Percentiles rank a stretch among this genome's conserved stretches.
phyloP scores from a whole-genome alignment of 2,329 filamentous ascomycete genomes.

The Microdochium nivale region DNA sequence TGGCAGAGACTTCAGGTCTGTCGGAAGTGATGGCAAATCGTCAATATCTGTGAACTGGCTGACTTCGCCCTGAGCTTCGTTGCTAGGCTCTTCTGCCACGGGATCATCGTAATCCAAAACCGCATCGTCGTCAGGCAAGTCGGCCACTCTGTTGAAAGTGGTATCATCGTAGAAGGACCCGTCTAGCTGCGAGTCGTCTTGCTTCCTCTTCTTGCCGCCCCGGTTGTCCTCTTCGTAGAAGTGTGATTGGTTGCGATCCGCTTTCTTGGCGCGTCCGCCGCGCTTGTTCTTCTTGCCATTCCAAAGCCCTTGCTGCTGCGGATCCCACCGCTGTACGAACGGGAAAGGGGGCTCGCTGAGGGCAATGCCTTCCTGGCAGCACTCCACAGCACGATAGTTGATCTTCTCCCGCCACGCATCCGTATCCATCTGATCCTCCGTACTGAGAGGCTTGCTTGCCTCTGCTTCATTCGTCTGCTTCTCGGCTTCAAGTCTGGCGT shows the following conservation, averaged over 20 bases:
- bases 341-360: slow-evolving; percentile 79
- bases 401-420: slow-evolving; percentile 70
- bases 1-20: slow-evolving; percentile 45
- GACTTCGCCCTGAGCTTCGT: slow-evolving; percentile 15
- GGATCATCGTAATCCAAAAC: slow-evolving; percentile 33
- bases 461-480: slow-evolving; percentile 8
- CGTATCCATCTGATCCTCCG: slow-evolving; percentile 36
- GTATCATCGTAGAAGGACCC: slow-evolving; percentile 29
- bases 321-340: slow-evolving; percentile 84
- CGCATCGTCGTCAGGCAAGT: slow-evolving; percentile 16
- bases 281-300: slow-evolving; percentile 28
- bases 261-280: slow-evolving; percentile 40
- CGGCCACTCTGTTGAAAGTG: slow-evolving; percentile 12
- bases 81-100: slow-evolving; percentile 20
- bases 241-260: slow-evolving; percentile 29
- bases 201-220: slow-evolving; percentile 40
- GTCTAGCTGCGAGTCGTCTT: slow-evolving; percentile 29
- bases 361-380: slow-evolving; percentile 58
- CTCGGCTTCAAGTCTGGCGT: slow-evolving; percentile 18
- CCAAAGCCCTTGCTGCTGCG: slow-evolving; percentile 50
- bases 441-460: slow-evolving; percentile 1
- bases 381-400: slow-evolving; percentile 73
- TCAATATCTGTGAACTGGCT: slow-evolving; percentile 41
- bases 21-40: slow-evolving; percentile 56
- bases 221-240: slow-evolving; percentile 27